Conservation (phyloP, 192 early-diverging fungal species). For the Entomortierella lignicola region DNA sequence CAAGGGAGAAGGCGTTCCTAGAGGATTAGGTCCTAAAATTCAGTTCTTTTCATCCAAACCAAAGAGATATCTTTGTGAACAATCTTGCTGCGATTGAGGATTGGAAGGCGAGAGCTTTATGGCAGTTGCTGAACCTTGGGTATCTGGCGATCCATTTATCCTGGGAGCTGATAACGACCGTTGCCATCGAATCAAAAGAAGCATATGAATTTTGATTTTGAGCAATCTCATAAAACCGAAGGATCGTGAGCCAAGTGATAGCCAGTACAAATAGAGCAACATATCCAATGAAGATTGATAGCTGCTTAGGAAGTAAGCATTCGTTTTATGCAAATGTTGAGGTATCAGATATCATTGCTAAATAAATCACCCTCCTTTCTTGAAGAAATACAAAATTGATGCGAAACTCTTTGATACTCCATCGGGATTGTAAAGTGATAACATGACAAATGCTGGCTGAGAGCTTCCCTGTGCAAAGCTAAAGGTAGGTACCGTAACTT, state of each 20-base stretch:
- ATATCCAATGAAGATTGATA: conserved; percentile 62
- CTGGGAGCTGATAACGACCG: not conserved
- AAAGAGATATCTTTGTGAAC: not conserved
- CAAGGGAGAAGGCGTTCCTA: too few relatives aligned
- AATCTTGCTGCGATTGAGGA: not conserved
- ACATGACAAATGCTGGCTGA: conserved; percentile 63
- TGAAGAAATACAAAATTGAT: not conserved
- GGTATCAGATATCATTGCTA: conserved; percentile 9
- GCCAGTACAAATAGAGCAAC: conserved; percentile 13
- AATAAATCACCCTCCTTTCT: not conserved
- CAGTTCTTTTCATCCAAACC: not conserved
- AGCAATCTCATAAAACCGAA: not conserved
- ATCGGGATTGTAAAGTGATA: conserved; percentile 26
- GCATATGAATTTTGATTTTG: not conserved
- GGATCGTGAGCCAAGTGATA: conserved; percentile 25
- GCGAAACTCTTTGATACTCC: not conserved
- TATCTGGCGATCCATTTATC: too few relatives aligned
- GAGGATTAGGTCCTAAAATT: too few relatives aligned
- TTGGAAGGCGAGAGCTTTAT: not conserved
- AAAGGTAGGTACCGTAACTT: conserved; percentile 71
- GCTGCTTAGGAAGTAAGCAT: conserved; percentile 76
- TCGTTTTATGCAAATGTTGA: conserved; percentile 54
- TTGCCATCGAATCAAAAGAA: conserved; percentile 7
- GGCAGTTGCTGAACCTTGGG: not conserved
- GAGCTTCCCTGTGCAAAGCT: conserved; percentile 75